Evolutionary conservation across 2,329 filamentous ascomycete species (phyloP), one percentile per base, ranked within the genome.

Genomic region (Biscogniauxia sp.): DNA sequence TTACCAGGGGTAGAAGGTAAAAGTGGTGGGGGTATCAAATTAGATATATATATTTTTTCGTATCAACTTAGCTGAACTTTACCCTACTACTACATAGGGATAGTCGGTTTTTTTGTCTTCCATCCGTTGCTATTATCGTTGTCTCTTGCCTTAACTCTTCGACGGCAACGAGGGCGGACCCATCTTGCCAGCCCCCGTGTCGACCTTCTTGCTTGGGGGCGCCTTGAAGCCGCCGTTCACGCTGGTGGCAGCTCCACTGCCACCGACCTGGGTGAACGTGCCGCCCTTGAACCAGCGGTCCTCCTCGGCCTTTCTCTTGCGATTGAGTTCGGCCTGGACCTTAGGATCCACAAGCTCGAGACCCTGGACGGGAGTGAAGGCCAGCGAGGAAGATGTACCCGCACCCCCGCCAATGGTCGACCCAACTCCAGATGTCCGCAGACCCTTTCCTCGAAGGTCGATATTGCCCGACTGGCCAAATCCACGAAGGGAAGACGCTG

Each of bases 261-360:
- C 79, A 9, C 87, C 87, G 59, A 96, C 85, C 75, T 97, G 93
- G 8, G 95, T 97, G 72, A 99, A 99, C 0, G 92, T 93, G n/a
- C 95, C 95, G 53, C 92, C 91, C 76, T 95, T 96, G 81, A 99
- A 99, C 89, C 93, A 99, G 45, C 92, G 83, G 73, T 98, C 94
- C 73, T 97, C 92, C 65, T 98, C 95, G 0, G 92, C 93, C 74
- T 97, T 96, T 65, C 93, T 83, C 80, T 98, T 98, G 69, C 92
- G 85, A 72, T 85, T 93, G 74, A 96, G 84, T 78, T 97, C 93
- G 7, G 92, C 91, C 68, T 93, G 88, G 60, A 91, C 86, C 80
- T 95, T 97, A 20, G 95, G 95, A 74, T 98, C 94, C 6, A 98
- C 93, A 13, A 99, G 84, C 79, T 99, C 94, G 49, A 99, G 82